phyloP scores from a whole-genome alignment of 371 early-diverging fungal genomes.

The Mucor irregularis region DNA sequence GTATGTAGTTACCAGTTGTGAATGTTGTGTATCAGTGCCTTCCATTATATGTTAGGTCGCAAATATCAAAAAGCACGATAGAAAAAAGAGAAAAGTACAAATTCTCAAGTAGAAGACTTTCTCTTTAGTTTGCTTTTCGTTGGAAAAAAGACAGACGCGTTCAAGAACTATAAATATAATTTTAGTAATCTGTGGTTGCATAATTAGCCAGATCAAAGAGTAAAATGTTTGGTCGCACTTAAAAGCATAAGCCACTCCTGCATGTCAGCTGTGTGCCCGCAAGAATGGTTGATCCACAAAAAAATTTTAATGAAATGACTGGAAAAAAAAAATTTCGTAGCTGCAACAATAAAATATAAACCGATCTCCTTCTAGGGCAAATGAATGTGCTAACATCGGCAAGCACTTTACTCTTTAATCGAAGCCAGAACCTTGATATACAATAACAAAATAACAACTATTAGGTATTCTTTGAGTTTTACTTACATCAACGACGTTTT shows the following conservation, averaged over 20 bases:
- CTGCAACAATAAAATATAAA: too few species aligned
- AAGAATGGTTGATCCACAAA: too few species aligned
- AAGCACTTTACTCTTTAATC: background rate
- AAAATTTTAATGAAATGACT: too few species aligned
- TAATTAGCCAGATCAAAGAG: background rate
- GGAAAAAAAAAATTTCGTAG: background rate
- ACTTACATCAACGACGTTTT: conserved; percentile 1
- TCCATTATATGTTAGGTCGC: conserved; percentile 2
- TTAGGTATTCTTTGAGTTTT: background rate
- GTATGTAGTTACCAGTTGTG: background rate
- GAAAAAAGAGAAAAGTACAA: background rate
- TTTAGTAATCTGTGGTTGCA: background rate
- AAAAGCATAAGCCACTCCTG: conserved; percentile 2
- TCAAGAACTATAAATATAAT: conserved; percentile 1
- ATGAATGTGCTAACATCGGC: background rate
- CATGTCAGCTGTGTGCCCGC: too few species aligned
- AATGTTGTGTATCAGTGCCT: background rate
- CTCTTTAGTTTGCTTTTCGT: background rate
- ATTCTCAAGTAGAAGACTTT: background rate
- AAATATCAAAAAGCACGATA: background rate
- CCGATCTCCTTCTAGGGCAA: background rate
- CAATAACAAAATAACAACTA: background rate
- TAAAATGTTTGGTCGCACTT: background rate
- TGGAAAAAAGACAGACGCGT: conserved; percentile 1
- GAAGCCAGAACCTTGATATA: background rate